Evolutionary conservation across 1,284 basidiomycete genomes (phyloP).

Genomic region (Microbotryum saponariae): DNA sequence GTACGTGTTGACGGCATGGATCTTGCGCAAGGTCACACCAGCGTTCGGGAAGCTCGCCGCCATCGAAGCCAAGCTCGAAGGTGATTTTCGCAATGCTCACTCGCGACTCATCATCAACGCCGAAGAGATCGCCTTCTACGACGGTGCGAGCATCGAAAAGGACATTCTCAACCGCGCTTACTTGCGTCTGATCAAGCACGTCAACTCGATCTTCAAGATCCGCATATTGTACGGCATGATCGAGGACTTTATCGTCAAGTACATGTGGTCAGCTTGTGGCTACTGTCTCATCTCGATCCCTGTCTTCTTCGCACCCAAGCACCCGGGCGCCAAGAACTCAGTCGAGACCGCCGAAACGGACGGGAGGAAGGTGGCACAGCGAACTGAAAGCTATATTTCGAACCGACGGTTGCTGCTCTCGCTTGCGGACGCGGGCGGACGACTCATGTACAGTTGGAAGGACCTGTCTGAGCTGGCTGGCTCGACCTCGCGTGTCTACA

Average conservation of each 20-base stretch:
- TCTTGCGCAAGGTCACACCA: constrained; percentile 76
- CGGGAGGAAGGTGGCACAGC: constrained; percentile 38
- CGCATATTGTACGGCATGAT: constrained; percentile 54
- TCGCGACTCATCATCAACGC: constrained; percentile 79
- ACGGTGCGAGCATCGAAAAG: constrained; percentile 75
- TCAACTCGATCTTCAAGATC: constrained; percentile 87
- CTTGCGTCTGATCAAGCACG: constrained; percentile 70
- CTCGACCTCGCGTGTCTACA: constrained; percentile 81
- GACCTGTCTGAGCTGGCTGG: constrained; percentile 89
- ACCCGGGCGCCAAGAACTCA: not conserved
- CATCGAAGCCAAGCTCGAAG: constrained; percentile 70
- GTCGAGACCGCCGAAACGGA: constrained; percentile 13
- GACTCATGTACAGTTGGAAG: constrained; percentile 47
- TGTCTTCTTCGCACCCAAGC: constrained; percentile 51
- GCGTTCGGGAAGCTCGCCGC: constrained; percentile 89
- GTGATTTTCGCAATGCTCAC: constrained; percentile 85
- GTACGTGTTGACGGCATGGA: constrained; percentile 75
- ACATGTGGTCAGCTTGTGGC: constrained; percentile 69
- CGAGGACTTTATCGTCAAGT: constrained; percentile 89
- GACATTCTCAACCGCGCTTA: constrained; percentile 77
- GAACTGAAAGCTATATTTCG: constrained; percentile 61
- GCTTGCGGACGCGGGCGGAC: constrained; percentile 85
- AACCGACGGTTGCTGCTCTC: constrained; percentile 86
- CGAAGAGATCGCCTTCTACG: constrained; percentile 95
- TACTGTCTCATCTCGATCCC: constrained; percentile 74